Evolutionary conservation across 2,329 filamentous ascomycete species (phyloP).

Genomic region (Podosphaera xanthii): DNA sequence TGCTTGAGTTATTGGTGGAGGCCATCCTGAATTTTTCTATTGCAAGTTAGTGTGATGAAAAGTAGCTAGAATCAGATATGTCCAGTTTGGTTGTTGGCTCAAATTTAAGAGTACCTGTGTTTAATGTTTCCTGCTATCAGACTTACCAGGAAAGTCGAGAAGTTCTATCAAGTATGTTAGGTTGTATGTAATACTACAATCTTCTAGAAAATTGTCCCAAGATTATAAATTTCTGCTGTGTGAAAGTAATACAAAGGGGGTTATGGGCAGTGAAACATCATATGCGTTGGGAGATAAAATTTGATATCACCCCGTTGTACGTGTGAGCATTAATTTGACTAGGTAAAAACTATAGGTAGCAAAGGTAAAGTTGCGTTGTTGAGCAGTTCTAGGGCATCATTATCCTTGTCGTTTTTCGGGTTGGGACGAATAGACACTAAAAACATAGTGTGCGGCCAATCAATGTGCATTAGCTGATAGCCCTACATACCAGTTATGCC

Average conservation of each 20-base stretch:
- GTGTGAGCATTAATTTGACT: background rate
- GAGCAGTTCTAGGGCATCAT: background rate
- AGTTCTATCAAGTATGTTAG: background rate
- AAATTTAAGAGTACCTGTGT: no score
- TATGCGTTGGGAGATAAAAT: background rate
- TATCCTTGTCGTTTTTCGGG: background rate
- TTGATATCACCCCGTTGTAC: background rate
- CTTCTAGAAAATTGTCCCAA: background rate
- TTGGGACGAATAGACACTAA: background rate
- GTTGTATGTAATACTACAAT: background rate
- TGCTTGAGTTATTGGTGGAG: constrained; percentile 24
- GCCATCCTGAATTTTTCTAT: constrained; percentile 9
- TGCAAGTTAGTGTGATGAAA: no score
- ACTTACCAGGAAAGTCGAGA: background rate
- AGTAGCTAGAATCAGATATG: no score
- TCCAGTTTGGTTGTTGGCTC: no score
- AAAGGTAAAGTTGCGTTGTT: background rate
- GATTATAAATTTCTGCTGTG: no score
- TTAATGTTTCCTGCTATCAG: background rate
- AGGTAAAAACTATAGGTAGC: background rate
- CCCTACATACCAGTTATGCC: background rate
- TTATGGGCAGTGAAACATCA: no score
- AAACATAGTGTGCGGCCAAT: background rate
- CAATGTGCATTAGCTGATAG: background rate
- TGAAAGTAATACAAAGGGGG: no score